Evolutionary conservation across 2,329 filamentous ascomycete species (phyloP), one percentile per base, ranked within the genome.

Genomic region (Curvularia hawaiiensis): DNA sequence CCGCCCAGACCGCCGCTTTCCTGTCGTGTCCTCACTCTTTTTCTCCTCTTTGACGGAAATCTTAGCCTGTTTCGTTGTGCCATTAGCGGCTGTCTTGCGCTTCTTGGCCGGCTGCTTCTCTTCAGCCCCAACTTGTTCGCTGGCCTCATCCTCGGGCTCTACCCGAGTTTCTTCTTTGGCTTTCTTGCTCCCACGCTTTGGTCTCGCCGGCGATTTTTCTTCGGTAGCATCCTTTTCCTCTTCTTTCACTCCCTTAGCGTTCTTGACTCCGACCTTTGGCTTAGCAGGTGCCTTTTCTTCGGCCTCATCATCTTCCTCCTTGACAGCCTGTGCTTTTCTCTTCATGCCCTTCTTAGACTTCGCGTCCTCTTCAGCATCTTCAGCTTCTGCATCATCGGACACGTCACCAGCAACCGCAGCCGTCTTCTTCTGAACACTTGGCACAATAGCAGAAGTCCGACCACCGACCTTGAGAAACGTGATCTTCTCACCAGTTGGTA

Each of bases 391-490:
- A n/a, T 68, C 71, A 30, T 75, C 77, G 26, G 76, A 76, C n/a
- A 80, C 71, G 58, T 85, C 84, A 5, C 81, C 84, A 18, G 83
- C 80, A 16, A 86, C 84, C 31, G 81, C 78, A 1, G 82, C 85
- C 2, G 84, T 87, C 81, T 96, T 97, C 80, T 92, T 96, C 79
- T 98, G 95, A 28, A 95, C 79, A 12, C 83, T 86, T 0, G 92
- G 92, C 0, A 96, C 92, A 51, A 94, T 89, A 47, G 93, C 96
- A 70, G 91, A 97, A 3, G 95, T 98, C 45, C 95, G 83, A 2
- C 94, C 93, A 0, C 94, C 94, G 0, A 98, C 94, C 0, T 90
- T 97, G 48, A 98, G 78, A 70, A 94, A 95, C 0, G 88, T 87
- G 45, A 98, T 88, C 76, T 90, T 92, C 62, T 92, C 89, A 0